phyloP scores from a whole-genome alignment of 257 asterid genomes.

The Jacaranda mimosifolia region DNA sequence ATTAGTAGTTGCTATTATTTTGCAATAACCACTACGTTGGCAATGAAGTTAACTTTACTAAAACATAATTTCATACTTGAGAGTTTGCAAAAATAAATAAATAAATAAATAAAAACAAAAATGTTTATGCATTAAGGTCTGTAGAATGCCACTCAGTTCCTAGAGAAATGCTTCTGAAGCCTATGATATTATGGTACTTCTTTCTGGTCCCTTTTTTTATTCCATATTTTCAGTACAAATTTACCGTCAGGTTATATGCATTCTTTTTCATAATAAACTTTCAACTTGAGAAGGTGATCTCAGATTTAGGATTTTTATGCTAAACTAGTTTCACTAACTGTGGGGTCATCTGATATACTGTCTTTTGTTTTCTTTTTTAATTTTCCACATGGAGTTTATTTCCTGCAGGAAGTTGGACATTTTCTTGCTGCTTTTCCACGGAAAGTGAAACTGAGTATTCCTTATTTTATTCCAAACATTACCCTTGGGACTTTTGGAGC shows the following conservation, averaged over 20 bases:
- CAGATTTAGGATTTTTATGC: slow-evolving; percentile 13
- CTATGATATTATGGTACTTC: background rate
- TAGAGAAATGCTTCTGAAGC: background rate
- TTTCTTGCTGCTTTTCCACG: slow-evolving; percentile 88
- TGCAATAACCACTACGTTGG: no score
- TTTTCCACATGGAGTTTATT: slow-evolving; percentile 52
- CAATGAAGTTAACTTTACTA: no score
- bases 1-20: background rate
- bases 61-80: background rate
- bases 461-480: slow-evolving; percentile 90
- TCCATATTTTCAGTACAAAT: background rate
- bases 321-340: background rate
- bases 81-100: background rate
- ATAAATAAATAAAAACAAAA: no score
- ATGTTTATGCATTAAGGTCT: no score
- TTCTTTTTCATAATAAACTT: slow-evolving; percentile 10
- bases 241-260: slow-evolving; percentile 12
- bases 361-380: slow-evolving; percentile 12
- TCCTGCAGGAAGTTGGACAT: slow-evolving; percentile 96
- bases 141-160: background rate
- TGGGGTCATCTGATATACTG: no score
- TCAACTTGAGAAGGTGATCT: slow-evolving; percentile 16
- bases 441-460: slow-evolving; percentile 88
- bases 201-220: slow-evolving; percentile 4
- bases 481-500: slow-evolving; percentile 99